These are phyloP conservation scores for Climacium dendroides DNA, from an alignment of 225 moss, liverwort and hornwort genomes.

Conservation along the genomic window DNA sequence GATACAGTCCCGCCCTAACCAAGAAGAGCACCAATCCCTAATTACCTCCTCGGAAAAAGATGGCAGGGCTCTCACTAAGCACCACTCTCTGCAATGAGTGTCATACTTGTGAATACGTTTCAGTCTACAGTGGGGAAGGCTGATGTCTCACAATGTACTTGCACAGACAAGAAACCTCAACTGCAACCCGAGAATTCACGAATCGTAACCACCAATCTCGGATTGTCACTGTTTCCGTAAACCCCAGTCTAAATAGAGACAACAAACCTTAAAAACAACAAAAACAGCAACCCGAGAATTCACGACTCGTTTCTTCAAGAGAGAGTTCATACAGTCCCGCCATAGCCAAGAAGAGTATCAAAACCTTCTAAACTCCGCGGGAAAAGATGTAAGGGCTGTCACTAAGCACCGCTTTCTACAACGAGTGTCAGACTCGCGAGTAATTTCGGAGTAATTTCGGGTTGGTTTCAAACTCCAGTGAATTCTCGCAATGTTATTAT, in stretches of 20 bases:
- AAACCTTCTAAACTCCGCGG: background rate
- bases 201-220: background rate
- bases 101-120: background rate
- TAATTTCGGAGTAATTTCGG: background rate
- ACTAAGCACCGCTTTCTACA: background rate
- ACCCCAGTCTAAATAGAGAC: background rate
- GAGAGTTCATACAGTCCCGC: too few relatives aligned
- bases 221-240: background rate
- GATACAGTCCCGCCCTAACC: background rate
- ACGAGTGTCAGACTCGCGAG: background rate
- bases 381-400: background rate
- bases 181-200: background rate
- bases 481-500: background rate
- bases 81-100: too few relatives aligned
- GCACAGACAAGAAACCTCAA: background rate
- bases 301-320: background rate
- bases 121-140: too few relatives aligned
- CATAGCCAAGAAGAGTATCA: background rate
- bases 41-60: background rate
- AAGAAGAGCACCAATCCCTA: background rate
- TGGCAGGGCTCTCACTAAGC: background rate
- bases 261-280: background rate
- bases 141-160: background rate
- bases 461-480: too few relatives aligned
- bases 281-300: background rate